Conservation (phyloP, 2,329 filamentous ascomycete genomes). For the Fusarium equiseti region DNA sequence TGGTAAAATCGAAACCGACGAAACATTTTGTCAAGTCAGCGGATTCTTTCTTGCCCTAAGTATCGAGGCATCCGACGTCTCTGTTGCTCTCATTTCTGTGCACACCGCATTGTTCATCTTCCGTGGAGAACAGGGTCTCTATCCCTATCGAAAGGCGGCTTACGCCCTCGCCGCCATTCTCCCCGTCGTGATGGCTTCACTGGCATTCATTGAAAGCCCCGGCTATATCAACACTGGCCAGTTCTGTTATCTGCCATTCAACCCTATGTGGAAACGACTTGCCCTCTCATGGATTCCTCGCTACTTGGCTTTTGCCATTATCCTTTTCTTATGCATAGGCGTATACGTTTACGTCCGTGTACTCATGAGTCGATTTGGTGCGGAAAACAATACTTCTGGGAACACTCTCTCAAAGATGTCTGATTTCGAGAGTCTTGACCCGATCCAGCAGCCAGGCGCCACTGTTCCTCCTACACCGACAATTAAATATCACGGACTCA, state of each 20-base stretch:
- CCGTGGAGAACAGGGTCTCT: conserved; percentile 72
- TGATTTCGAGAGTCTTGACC: conserved; percentile 20
- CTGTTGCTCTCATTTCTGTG: conserved; percentile 78
- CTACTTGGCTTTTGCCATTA: conserved; percentile 74
- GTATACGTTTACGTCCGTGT: conserved; percentile 77
- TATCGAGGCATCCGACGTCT: conserved; percentile 78
- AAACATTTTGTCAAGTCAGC: conserved; percentile 73
- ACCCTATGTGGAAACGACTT: conserved; percentile 76
- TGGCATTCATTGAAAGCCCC: conserved; percentile 71
- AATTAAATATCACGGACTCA: conserved; percentile 51
- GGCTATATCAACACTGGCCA: conserved; percentile 73
- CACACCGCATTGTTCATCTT: conserved; percentile 81
- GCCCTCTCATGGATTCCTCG: conserved; percentile 79
- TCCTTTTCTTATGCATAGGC: conserved; percentile 73
- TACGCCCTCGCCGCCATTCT: conserved; percentile 68
- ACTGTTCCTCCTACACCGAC: conserved; percentile 48
- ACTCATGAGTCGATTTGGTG: conserved; percentile 56
- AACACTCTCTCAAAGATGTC: conserved; percentile 31
- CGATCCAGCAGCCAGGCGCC: conserved; percentile 5
- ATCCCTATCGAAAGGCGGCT: conserved; percentile 72
- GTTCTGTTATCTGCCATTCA: conserved; percentile 76
- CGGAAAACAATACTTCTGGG: conserved; percentile 21
- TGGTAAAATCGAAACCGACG: conserved; percentile 63
- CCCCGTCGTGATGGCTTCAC: conserved; percentile 69
- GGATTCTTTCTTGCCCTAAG: conserved; percentile 76